Conservation (phyloP, 2,329 filamentous ascomycete genomes). For the Mollisia scopiformis region DNA sequence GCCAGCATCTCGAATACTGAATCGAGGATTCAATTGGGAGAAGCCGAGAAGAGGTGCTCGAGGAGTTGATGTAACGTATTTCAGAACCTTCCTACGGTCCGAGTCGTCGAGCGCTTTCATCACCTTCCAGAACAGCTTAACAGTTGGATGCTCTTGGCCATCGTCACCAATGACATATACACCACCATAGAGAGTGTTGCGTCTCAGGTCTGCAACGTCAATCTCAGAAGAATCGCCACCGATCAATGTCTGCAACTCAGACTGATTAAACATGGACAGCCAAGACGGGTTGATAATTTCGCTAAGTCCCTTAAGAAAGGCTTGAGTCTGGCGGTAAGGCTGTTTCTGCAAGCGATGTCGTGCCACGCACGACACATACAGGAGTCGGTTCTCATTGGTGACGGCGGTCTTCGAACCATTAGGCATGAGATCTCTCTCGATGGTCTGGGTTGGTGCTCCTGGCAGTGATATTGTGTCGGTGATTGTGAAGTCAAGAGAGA, state of each 20-base stretch:
- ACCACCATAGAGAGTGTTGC: slow-evolving; percentile 85
- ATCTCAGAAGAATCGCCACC: slow-evolving; percentile 86
- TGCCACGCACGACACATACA: slow-evolving; percentile 94
- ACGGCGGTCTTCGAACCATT: slow-evolving; percentile 78
- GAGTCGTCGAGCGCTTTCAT: slow-evolving; percentile 75
- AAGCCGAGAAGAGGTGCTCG: slow-evolving; percentile 90
- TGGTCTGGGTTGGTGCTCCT: slow-evolving; percentile 55
- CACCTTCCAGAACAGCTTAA: slow-evolving; percentile 90
- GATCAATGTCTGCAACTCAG: slow-evolving; percentile 89
- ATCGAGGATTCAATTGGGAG: slow-evolving; percentile 78
- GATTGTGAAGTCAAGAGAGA: slow-evolving; percentile 87
- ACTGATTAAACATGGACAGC: slow-evolving; percentile 98
- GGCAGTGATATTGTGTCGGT: slow-evolving; percentile 65
- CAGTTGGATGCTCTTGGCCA: slow-evolving; percentile 79
- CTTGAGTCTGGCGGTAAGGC: slow-evolving; percentile 77
- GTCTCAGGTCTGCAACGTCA: slow-evolving; percentile 81
- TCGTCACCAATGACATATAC: slow-evolving; percentile 91
- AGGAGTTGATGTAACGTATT: slow-evolving; percentile 94
- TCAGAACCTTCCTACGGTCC: slow-evolving; percentile 83
- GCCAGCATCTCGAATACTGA: slow-evolving; percentile 87
- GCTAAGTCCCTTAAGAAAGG: slow-evolving; percentile 84
- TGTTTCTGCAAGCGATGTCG: slow-evolving; percentile 84
- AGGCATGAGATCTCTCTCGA: slow-evolving; percentile 76
- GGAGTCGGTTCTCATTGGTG: slow-evolving; percentile 87
- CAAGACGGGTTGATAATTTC: slow-evolving; percentile 89